These are phyloP conservation scores for Raddia distichophylla DNA, from an alignment of 176 grass and related monocot species.

Conservation along the genomic window DNA sequence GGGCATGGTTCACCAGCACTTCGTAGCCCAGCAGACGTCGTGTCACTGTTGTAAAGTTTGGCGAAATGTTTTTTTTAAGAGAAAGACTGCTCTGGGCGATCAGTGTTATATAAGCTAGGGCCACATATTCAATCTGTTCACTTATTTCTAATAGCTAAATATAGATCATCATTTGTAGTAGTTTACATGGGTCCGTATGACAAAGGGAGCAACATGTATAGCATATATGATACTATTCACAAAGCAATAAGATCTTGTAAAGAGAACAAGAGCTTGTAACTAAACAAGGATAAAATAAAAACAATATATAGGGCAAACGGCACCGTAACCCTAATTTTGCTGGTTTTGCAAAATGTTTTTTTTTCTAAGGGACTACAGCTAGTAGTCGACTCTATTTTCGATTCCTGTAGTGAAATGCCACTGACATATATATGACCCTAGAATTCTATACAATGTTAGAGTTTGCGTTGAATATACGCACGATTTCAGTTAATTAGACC, in stretches of 20 bases:
- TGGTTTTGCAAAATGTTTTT: no score
- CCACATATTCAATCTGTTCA: background rate
- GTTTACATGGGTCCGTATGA: background rate
- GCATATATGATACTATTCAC: background rate
- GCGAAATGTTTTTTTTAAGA: background rate
- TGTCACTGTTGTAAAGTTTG: constrained; percentile 39
- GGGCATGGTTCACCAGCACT: background rate
- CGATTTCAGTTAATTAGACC: no score
- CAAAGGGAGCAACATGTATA: background rate
- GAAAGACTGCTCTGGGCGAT: background rate
- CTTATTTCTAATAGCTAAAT: background rate
- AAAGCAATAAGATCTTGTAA: constrained; percentile 1
- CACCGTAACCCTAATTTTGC: no score
- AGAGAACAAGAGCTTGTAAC: background rate
- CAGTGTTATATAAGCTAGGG: background rate
- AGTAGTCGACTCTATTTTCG: no score
- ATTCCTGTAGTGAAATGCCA: no score
- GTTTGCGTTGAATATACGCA: no score
- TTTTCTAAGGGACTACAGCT: no score
- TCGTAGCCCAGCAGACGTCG: constrained; percentile 5
- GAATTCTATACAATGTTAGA: no score
- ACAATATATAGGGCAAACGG: background rate
- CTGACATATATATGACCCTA: no score
- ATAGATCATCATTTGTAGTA: background rate
- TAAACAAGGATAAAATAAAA: background rate